Evolutionary conservation across 2,329 filamentous ascomycete genomes (phyloP), one percentile per base, ranked within the genome.

Genomic region (Huntiella savannae): DNA sequence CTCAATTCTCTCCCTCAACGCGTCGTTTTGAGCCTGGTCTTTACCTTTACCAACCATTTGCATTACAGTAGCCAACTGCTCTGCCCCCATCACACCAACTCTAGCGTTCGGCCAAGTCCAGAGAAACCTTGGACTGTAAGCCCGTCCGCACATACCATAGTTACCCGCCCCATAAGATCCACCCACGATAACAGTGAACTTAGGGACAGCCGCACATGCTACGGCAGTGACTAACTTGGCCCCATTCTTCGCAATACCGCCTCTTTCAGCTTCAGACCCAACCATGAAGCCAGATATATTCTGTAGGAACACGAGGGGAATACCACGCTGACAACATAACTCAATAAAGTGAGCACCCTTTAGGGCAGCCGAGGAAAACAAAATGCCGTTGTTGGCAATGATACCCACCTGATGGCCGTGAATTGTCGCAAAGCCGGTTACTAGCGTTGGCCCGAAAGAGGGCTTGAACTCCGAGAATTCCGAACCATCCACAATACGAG

Each of bases 201-300:
- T 96, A 54, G 91, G 88, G 37, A 96, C 88, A 53, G 91, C 77
- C 3, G 88, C 87, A 58, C 87, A 95, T 6, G 86, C 84, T 8
- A 96, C 91, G 5, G 88, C 91, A 2, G 86, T 93, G 22, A 96
- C 91, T 13, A 98, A 75, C 65, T 98, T 96, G 4, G 91, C 91
- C 36, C 91, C 91, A 57, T 96, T 92, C 70, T 96, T 96, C 46
- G 91, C 91, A 55, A 98, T 96, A 10, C 91, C 91, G 45, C 88
- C 88, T 46, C 82, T 80, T 64, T 98, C 91, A 0, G 88, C 86
- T 55, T 91, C 84, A 13, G 77, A 74, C 38, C 91, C 91, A 32
- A 98, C 91, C 91, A 98, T 98, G 72, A 98, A 98, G 38, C 91
- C 91, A 4, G 79, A 80, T 59, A 98, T 96, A 62, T 98, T 96